These are phyloP conservation scores for Clavariopsis aquatica DNA, from an alignment of 495 filamentous ascomycete genomes.

Conservation along the genomic window DNA sequence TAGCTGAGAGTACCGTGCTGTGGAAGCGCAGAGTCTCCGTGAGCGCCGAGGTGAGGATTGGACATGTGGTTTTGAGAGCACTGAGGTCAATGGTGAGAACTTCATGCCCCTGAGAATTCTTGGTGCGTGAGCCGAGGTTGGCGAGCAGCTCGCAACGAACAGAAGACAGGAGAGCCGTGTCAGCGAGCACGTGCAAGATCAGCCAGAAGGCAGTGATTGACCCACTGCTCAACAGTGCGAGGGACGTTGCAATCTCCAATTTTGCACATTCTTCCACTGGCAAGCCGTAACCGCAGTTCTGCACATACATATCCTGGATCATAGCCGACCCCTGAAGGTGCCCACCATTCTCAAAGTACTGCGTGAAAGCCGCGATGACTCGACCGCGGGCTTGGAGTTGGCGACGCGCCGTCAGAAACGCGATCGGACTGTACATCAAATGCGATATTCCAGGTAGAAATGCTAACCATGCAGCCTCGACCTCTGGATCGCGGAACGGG, in stretches of 20 bases:
- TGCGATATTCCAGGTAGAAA: constrained; percentile 20
- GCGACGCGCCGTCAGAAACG: constrained; percentile 2
- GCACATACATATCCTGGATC: constrained; percentile 3
- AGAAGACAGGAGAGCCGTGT: neutral
- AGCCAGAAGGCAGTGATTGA: constrained; percentile 12
- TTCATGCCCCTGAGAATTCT: too few relatives aligned
- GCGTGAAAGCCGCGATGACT: constrained; percentile 9
- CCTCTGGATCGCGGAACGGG: constrained; percentile 47
- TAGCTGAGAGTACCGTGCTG: constrained; percentile 7
- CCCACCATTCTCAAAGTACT: constrained; percentile 13
- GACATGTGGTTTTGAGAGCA: constrained; percentile 3
- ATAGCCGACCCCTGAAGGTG: constrained; percentile 8
- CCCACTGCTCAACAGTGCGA: constrained; percentile 14
- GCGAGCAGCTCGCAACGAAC: neutral
- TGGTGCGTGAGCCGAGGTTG: too few relatives aligned
- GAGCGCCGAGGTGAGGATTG: constrained; percentile 1
- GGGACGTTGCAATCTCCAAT: constrained; percentile 14
- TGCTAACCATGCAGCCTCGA: constrained; percentile 49
- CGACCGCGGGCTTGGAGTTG: constrained; percentile 4
- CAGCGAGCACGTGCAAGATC: constrained; percentile 7
- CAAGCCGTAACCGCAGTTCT: neutral
- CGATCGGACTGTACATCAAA: constrained; percentile 7
- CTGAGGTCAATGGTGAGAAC: neutral
- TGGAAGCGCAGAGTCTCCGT: constrained; percentile 13
- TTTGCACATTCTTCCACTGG: constrained; percentile 5